Evolutionary conservation across 306 rosid species (phyloP), one percentile per base, ranked within the genome.

Genomic region (Trichosanthes truncata): DNA sequence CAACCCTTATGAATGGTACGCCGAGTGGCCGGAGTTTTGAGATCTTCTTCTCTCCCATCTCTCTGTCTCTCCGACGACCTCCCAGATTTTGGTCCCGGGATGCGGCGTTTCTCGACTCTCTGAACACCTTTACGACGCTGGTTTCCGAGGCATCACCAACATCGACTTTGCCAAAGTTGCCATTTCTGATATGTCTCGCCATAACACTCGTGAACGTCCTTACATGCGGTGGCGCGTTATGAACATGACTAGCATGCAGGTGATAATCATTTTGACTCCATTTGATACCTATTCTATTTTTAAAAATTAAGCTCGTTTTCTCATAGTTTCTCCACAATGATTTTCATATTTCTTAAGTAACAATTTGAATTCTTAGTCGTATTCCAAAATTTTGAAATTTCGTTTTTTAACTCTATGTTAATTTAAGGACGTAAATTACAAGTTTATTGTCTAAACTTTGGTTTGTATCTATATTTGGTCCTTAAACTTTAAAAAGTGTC

Each of bases 231-330:
- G 98, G 98, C 97, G 98, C 63, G 84, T 93, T 66, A 93, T 93
- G 98, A 97, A 93, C 86, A 90, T 93, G 85, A 93, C 98, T 21
- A 76, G 45, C 79, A 89, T 93, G 97, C 97, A 90, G 93, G 97
- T 88, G 51, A 29, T 29, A 29, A 29, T 29, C 33, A 29, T 29
- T 29, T 29, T 29, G 33, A 29, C 33, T n/a, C n/a, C n/a, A n/a
- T n/a, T n/a, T n/a, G n/a, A n/a, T n/a, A n/a, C n/a, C n/a, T 29
- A 29, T 29, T 29, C 33, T 29, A 29, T 29, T 29, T 1, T 29
- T 29, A 1, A 1, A 29, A 29, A 29, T 29, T 29, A 29, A 29
- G 33, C 2, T 29, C 33, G 2, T 29, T 29, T 29, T n/a, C n/a
- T n/a, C n/a, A n/a, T n/a, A n/a, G n/a, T n/a, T n/a, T n/a, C n/a